phyloP scores from a whole-genome alignment of 257 asterid genomes.

The Capsicum pubescens region DNA sequence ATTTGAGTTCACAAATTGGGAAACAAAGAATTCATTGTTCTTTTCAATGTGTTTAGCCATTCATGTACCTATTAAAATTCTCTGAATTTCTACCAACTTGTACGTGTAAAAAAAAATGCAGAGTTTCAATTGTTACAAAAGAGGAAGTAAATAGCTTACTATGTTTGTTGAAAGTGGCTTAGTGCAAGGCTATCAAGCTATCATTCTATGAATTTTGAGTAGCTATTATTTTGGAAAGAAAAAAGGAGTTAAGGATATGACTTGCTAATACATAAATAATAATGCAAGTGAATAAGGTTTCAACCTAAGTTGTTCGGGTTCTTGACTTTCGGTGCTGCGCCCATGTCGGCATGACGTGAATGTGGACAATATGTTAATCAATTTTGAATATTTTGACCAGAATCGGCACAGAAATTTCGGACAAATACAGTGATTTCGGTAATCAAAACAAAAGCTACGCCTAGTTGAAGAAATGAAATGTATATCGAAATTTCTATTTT shows the following conservation, averaged over 20 bases:
- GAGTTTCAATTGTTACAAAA: not conserved
- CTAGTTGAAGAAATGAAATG: not conserved
- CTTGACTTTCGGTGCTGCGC: not conserved
- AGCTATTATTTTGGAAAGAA: not conserved
- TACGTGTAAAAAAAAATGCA: not conserved
- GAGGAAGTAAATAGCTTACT: not conserved
- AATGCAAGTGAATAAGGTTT: not conserved
- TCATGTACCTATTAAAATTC: not conserved
- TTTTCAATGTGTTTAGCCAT: not conserved
- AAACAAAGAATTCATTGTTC: not conserved
- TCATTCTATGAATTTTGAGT: constrained; percentile 1
- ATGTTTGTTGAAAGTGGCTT: not conserved
- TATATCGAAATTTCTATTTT: not conserved
- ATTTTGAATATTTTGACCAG: not conserved
- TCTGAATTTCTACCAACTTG: not conserved
- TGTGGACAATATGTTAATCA: not conserved
- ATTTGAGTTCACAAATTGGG: constrained; percentile 13
- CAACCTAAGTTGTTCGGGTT: too few species aligned
- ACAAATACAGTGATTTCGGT: not conserved
- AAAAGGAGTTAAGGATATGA: not conserved
- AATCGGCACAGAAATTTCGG: not conserved
- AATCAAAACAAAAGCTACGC: not conserved
- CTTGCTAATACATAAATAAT: not conserved
- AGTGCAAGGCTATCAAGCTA: not conserved
- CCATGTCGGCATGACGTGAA: not conserved